These are phyloP conservation scores for Typha latifolia DNA, from an alignment of 176 grass and related monocot genomes.

Conservation along the genomic window DNA sequence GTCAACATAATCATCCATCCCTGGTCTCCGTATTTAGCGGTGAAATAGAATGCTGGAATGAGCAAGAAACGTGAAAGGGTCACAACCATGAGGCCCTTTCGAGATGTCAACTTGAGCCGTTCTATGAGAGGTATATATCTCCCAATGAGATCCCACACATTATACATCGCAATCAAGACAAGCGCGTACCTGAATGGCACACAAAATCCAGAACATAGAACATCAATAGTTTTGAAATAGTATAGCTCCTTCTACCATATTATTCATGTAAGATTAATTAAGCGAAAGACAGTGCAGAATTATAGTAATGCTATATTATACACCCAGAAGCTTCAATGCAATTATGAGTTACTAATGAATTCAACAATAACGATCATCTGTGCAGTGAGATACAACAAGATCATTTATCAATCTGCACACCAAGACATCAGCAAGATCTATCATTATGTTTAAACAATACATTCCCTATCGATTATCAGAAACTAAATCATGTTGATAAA, in stretches of 20 bases:
- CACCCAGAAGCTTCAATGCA: background rate
- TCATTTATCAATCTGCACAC: background rate
- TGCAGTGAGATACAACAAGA: no score
- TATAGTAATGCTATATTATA: background rate
- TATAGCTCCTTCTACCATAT: no score
- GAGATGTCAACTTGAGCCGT: slow-evolving; percentile 34
- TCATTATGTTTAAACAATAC: no score
- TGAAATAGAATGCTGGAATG: slow-evolving; percentile 67
- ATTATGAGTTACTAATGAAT: no score
- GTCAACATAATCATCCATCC: slow-evolving; percentile 68
- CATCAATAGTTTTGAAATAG: no score
- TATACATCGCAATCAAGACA: slow-evolving; percentile 52
- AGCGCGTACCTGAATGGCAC: slow-evolving; percentile 46
- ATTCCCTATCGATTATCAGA: no score
- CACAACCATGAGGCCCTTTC: slow-evolving; percentile 36
- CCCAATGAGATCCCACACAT: slow-evolving; percentile 54
- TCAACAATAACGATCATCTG: no score
- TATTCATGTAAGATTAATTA: background rate
- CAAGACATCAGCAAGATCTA: background rate
- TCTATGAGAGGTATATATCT: slow-evolving; percentile 62
- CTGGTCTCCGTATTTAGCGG: slow-evolving; percentile 48
- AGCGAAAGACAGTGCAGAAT: background rate
- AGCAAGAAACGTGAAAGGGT: slow-evolving; percentile 38
- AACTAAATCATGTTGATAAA: background rate
- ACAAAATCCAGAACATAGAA: background rate